Base-by-base conservation (phyloP, 2,329 filamentous ascomycete species). In the Aspergillus clavatus region DNA sequence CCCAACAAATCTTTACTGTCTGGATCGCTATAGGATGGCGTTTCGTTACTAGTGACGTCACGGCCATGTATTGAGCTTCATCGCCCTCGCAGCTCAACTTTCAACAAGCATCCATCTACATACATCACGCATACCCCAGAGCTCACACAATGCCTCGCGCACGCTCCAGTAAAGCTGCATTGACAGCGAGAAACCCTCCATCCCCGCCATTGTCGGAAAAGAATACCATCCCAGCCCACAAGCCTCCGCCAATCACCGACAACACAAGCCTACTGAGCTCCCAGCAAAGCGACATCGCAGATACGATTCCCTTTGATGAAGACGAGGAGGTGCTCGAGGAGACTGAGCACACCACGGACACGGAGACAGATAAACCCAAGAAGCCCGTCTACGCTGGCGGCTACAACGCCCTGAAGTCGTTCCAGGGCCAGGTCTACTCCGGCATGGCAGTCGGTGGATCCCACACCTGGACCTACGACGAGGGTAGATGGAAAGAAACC, bases 361-460 rank as follows among this genome's bases (percentile, higher is more conserved):
- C 42, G 33, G 45, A 38, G n/a, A 16, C 46, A 6, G 23, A 44
- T 12, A 21, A 40, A 36, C 24, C 28, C 35, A 4, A 27, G 22
- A 12, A 45, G 52, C 4, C 31, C 31, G 8, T 10, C 31, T 35
- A 35, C 31, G 46, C 44, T 7, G 43, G 49, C 23, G 55, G 59
- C 8, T 67, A 66, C 48, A 66, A 65, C 43, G 51, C 58, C 3
- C 50, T 67, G 11, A 66, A 68, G 42, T 53, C 54, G 2, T 58
- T 60, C 53, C 56, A 61, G n/a, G 63, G 66, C 10, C 60, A 64
- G 33, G 53, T 60, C 19, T 67, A 66, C 44, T 63, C 67, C 7
- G 65, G 61, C 4, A 70, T 67, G 55, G 60, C 63, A 1, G 59
- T 69, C 26, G 64, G 66, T 7, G 64, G 62, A 7, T 66, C 65